Evolutionary conservation across 768 basidiomycete genomes (phyloP).

Genomic region (Pleurotus cornucopiae): DNA sequence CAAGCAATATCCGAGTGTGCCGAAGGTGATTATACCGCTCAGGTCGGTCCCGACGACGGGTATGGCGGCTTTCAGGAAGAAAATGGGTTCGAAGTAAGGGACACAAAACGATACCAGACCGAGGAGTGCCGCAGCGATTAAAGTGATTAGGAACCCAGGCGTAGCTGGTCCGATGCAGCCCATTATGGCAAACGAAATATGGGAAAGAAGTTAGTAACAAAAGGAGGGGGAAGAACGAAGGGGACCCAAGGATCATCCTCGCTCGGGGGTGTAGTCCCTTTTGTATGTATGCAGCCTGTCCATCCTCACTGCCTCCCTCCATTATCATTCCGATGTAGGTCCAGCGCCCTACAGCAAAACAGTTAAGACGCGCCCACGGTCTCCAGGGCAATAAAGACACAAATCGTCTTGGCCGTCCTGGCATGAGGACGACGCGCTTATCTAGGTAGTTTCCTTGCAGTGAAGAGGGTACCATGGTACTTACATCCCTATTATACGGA

Average conservation of each 20-base stretch:
- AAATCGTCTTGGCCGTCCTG: too few relatives aligned
- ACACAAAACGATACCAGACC: conserved; percentile 88
- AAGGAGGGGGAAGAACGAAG: background rate
- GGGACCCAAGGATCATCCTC: background rate
- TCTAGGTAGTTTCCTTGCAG: too few relatives aligned
- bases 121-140: conserved; percentile 71
- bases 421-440: too few relatives aligned
- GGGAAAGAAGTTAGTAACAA: background rate
- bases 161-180: conserved; percentile 77
- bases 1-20: conserved; percentile 87
- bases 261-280: too few relatives aligned
- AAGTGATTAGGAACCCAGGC: conserved; percentile 82
- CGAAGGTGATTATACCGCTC: conserved; percentile 73
- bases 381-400: too few relatives aligned
- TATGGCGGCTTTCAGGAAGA: conserved; percentile 79
- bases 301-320: too few relatives aligned
- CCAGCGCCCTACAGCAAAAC: too few relatives aligned
- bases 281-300: too few relatives aligned
- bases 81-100: conserved; percentile 83
- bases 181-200: conserved; percentile 34
- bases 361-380: too few relatives aligned
- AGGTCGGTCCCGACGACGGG: conserved; percentile 28
- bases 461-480: too few relatives aligned
- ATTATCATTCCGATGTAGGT: too few relatives aligned
- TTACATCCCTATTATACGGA: too few relatives aligned